Evolutionary conservation across 768 basidiomycete species (phyloP), one percentile per base, ranked within the genome.

Genomic region (Naganishia friedmannii): DNA sequence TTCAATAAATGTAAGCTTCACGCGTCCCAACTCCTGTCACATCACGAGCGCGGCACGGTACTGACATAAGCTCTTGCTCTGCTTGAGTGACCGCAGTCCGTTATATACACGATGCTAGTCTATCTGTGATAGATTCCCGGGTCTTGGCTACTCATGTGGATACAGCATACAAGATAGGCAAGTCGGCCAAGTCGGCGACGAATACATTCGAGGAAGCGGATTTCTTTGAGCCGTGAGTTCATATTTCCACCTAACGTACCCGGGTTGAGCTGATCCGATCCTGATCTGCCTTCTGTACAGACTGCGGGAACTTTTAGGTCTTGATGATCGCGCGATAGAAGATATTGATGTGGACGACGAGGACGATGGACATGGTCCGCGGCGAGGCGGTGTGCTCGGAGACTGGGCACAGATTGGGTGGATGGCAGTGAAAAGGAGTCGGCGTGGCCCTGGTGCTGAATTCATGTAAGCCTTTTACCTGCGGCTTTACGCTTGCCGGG

Each of bases 161-260:
- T 70, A 86, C 92, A 74, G 87, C 89, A 53, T 89, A 91, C 1
- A 88, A 89, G 74, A 89, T 94, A 78, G 93, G 93, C n/a, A 90
- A 91, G 34, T 88, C 88, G 34, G 89, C 95, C 87, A 93, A 91
- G 79, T 87, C 91, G 0, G 92, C 91, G 66, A 87, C 87, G 0
- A 90, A 91, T 67, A 88, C 89, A 17, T 99, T 98, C 77, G 95
- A 99, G 77, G 83, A 90, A 48, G 92, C 95, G 73, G 93, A 97
- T 67, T 97, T 94, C 74, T 83, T 99, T 7, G 57, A 73, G 4
- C 68, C 71, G 74, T 76, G 85, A 39, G 83, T 70, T 71, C 13
- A 79, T n/a, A 13, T 7, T 53, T 31, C 3, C 23, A 34, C 15
- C 3, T 32, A 15, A 10, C 26, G 19, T 23, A 55, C 1, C 21